Conservation (phyloP, 805 yeast species). For the Saccharomycodes ludwigii region DNA sequence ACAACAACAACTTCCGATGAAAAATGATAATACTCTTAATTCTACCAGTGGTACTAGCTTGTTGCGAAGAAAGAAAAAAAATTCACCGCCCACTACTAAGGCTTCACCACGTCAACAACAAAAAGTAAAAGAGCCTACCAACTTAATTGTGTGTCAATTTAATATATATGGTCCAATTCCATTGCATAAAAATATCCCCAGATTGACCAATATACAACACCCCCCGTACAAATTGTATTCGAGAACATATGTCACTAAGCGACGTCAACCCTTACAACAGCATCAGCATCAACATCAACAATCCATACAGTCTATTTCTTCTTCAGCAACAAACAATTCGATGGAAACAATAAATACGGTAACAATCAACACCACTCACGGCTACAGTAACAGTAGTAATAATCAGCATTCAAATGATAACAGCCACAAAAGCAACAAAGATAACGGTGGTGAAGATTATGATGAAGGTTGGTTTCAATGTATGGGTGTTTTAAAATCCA, state of each 20-base stretch:
- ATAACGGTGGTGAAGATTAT: no score
- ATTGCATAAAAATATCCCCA: constrained; percentile 14
- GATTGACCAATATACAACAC: no score
- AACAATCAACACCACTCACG: no score
- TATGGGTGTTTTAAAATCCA: constrained; percentile 55
- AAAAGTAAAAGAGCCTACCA: constrained; percentile 21
- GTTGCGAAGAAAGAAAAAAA: neutral
- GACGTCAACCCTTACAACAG: constrained; percentile 6
- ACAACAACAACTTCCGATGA: no score
- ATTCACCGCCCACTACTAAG: neutral
- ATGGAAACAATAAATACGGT: no score
- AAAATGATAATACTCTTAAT: no score
- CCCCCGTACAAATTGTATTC: constrained; percentile 4
- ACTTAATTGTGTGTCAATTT: constrained; percentile 48
- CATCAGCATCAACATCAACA: constrained; percentile 8
- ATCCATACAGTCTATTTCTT: no score
- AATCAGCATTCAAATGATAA: no score
- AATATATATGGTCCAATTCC: constrained; percentile 55
- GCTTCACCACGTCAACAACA: constrained; percentile 12
- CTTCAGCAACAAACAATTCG: no score
- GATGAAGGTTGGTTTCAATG: constrained; percentile 61
- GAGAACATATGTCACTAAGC: constrained; percentile 4
- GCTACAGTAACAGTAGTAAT: no score
- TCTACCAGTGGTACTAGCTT: no score
- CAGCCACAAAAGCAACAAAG: no score